These are phyloP conservation scores for Ambrosia hybrid DNA, from an alignment of 140 eudicot genomes.

Conservation along the genomic window DNA sequence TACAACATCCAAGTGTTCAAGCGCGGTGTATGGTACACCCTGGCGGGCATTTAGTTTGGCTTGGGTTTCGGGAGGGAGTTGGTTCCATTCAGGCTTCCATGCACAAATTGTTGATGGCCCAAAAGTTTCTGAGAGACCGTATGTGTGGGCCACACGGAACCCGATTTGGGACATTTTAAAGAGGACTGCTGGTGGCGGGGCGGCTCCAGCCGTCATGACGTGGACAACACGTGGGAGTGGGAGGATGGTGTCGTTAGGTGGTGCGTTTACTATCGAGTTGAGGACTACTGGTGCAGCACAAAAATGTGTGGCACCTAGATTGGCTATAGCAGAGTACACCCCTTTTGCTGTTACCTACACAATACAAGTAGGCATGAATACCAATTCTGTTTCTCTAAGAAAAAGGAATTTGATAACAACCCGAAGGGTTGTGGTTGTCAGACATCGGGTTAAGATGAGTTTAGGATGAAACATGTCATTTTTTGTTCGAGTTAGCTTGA, in stretches of 20 bases:
- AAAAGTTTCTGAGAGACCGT: conserved; percentile 77
- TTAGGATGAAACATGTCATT: too few relatives aligned
- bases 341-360: too few relatives aligned
- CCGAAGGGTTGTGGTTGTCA: too few relatives aligned
- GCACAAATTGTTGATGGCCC: conserved; percentile 84
- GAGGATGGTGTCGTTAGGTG: conserved; percentile 34
- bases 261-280: too few relatives aligned
- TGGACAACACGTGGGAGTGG: conserved; percentile 70
- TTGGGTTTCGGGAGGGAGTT: conserved; percentile 53
- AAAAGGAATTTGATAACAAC: too few relatives aligned
- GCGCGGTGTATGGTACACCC: conserved; percentile 55
- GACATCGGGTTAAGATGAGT: too few relatives aligned
- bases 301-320: too few relatives aligned
- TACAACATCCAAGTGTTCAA: conserved; percentile 64
- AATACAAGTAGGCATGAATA: too few relatives aligned
- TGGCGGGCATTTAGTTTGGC: conserved; percentile 75
- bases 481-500: too few relatives aligned
- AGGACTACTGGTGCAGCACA: too few relatives aligned
- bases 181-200: conserved; percentile 82
- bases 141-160: conserved; percentile 76
- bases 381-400: too few relatives aligned
- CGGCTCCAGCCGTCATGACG: conserved; percentile 83
- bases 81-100: conserved; percentile 91
- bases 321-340: too few relatives aligned
- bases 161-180: conserved; percentile 63